Percentiles rank a stretch among this genome's conserved stretches.
phyloP scores from a whole-genome alignment of 768 basidiomycete species.

The Dentipellis fragilis region DNA sequence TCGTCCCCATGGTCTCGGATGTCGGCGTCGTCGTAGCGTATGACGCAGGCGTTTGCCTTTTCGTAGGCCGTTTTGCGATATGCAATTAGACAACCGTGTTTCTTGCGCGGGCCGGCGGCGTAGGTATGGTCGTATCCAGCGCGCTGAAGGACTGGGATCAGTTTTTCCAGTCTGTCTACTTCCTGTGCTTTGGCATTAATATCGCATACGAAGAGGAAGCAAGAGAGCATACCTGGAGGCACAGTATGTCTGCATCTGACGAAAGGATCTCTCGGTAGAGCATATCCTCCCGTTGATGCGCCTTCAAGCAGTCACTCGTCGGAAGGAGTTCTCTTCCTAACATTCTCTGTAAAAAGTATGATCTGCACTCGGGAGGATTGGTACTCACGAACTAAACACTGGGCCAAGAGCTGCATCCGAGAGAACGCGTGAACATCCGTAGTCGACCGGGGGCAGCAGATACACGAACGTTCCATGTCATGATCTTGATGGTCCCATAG shows the following conservation, averaged over 20 bases:
- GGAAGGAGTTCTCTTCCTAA: slow-evolving; percentile 77
- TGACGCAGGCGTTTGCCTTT: slow-evolving; percentile 32
- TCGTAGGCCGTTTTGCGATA: slow-evolving; percentile 47
- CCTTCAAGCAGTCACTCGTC: slow-evolving; percentile 77
- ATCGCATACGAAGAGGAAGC: background rate
- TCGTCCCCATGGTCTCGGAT: slow-evolving; percentile 30
- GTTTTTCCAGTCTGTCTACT: slow-evolving; percentile 71
- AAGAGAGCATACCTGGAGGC: slow-evolving; percentile 58
- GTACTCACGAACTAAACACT: slow-evolving; percentile 67
- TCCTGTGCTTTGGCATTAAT: slow-evolving; percentile 40
- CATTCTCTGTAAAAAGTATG: background rate
- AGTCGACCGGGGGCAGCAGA: too few relatives aligned
- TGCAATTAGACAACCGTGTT: slow-evolving; percentile 80
- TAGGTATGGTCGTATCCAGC: slow-evolving; percentile 58
- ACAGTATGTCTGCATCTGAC: slow-evolving; percentile 71
- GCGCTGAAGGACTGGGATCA: slow-evolving; percentile 54
- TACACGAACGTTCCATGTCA: slow-evolving; percentile 70
- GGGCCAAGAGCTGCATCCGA: slow-evolving; percentile 54
- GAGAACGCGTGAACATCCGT: too few relatives aligned
- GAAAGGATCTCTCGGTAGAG: slow-evolving; percentile 64
- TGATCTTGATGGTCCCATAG: slow-evolving; percentile 33
- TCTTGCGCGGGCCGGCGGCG: slow-evolving; percentile 64
- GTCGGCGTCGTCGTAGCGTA: slow-evolving; percentile 63
- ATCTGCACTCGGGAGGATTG: background rate
- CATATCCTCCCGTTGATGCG: slow-evolving; percentile 63